A percentile compares a stretch with the other conserved stretches of the same genome.
These are phyloP conservation scores for Daldinia grandis DNA, from an alignment of 495 filamentous ascomycete species.

Conservation along the genomic window DNA sequence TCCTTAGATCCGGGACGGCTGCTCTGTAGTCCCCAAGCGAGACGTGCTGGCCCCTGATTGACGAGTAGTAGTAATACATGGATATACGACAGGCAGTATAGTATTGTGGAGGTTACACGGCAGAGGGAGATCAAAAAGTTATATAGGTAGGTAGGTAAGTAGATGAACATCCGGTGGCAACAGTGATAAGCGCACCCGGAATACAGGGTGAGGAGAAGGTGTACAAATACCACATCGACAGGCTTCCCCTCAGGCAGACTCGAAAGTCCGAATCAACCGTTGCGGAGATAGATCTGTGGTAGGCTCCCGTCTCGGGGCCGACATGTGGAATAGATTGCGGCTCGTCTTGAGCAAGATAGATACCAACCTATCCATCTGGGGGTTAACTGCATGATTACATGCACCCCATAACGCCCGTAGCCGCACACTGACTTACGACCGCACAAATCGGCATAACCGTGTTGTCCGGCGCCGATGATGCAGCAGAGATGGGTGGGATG, in stretches of 20 bases:
- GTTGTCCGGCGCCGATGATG: constrained; percentile 16
- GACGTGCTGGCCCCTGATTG: constrained; percentile 3
- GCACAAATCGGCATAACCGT: background rate
- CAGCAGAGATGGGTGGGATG: constrained; percentile 17
- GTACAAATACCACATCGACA: constrained; percentile 38
- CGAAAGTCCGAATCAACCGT: constrained; percentile 31
- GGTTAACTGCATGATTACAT: constrained; percentile 15
- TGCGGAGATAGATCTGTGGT: constrained; percentile 21
- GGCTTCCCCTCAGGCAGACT: constrained; percentile 37
- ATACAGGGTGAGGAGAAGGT: constrained; percentile 25
- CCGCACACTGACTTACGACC: constrained; percentile 7
- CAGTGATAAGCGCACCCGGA: background rate
- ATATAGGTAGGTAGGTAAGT: constrained; percentile 31
- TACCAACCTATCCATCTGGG: constrained; percentile 13
- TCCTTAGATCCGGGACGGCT: background rate
- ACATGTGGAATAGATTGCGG: constrained; percentile 40
- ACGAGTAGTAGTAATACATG: background rate
- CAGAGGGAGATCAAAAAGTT: constrained; percentile 21
- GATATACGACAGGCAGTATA: constrained; percentile 13
- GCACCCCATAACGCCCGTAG: constrained; percentile 15
- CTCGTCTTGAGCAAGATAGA: constrained; percentile 23
- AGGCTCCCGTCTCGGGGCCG: constrained; percentile 17
- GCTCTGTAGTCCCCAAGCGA: constrained; percentile 9
- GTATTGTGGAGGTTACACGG: constrained; percentile 32
- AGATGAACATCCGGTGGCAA: constrained; percentile 37